phyloP scores from a whole-genome alignment of 345 rosid species.

The Dovyalis caffra region DNA sequence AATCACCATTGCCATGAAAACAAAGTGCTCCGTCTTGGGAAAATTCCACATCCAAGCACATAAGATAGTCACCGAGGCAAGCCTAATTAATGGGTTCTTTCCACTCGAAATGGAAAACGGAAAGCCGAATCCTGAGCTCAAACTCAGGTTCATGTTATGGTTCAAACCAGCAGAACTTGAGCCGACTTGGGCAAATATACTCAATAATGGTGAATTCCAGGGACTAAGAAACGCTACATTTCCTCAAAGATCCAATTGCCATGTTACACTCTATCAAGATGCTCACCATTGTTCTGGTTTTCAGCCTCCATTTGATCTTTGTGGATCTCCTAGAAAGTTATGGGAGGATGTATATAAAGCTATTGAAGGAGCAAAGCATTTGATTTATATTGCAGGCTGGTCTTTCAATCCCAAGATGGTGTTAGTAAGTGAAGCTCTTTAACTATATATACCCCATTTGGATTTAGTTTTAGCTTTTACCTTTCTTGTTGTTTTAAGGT shows the following conservation, averaged over 20 bases:
- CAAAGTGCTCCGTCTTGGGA: constrained; percentile 68
- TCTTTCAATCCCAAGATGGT: constrained; percentile 76
- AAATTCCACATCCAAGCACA: constrained; percentile 49
- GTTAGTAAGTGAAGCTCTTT: constrained; percentile 42
- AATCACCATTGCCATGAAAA: constrained; percentile 63
- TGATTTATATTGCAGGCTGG: constrained; percentile 90
- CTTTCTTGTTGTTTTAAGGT: not conserved
- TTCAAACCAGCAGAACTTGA: constrained; percentile 77
- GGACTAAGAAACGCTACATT: constrained; percentile 70
- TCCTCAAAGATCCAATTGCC: constrained; percentile 69
- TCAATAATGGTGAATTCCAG: constrained; percentile 40
- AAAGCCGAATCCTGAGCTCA: constrained; percentile 46
- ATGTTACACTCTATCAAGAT: constrained; percentile 72
- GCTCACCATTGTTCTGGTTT: constrained; percentile 57
- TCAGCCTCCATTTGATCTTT: constrained; percentile 47
- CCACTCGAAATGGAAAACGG: constrained; percentile 53
- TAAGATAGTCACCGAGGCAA: constrained; percentile 41
- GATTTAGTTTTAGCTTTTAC: not conserved
- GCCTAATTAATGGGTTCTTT: constrained; percentile 57
- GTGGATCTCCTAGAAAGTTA: constrained; percentile 47
- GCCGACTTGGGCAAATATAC: constrained; percentile 50
- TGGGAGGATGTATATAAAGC: constrained; percentile 89
- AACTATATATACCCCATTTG: not conserved
- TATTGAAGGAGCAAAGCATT: constrained; percentile 66
- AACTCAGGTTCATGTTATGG: constrained; percentile 68